Evolutionary conservation across 2,329 filamentous ascomycete genomes (phyloP), one percentile per base, ranked within the genome.

Genomic region (Penicillium sp.): DNA sequence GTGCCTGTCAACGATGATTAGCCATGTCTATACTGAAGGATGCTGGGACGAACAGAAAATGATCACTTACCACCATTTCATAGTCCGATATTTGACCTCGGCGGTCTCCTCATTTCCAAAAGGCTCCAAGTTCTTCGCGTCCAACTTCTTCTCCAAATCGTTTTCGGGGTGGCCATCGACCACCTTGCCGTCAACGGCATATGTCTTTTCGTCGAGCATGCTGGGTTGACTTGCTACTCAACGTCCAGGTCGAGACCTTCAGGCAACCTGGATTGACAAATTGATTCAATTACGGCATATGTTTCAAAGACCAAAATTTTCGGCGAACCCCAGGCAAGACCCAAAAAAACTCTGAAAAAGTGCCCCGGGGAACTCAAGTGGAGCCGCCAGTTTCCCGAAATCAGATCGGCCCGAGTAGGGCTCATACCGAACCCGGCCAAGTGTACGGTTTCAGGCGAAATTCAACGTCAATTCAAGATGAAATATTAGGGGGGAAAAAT

Each of bases 81-180:
- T 76, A 2, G 77, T 79, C 56, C 76, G 76, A 62, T 80, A 81
- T 56, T 81, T 75, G 45, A 81, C 73, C 51, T 77, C 74, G 8
- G 68, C 66, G 3, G 56, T 60, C 27, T 68, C 67, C 57, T 75
- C 73, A 61, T 73, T 65, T 2, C 73, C 72, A 57, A 75, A 75
- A 0, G 70, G 70, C 52, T 75, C 73, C 54, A 64, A 23, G 18
- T 63, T 49, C 39, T 53, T 57, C 32, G 60, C 55, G 14, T 56
- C 51, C 10, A 60, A 47, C 18, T 57, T 52, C 40, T 63, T 61
- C 18, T 64, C 59, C 19, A 32, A 34, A 36, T 63, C 57, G 9
- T 56, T 53, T 32, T 59, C 36, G 35, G 57, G 44, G 7, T 52
- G 38, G 14, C 55, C 55, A 45, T 60, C 51, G n/a, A 46, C 41